phyloP scores from a whole-genome alignment of 2,329 filamentous ascomycete genomes.

The Ascochyta clinopodiicola region DNA sequence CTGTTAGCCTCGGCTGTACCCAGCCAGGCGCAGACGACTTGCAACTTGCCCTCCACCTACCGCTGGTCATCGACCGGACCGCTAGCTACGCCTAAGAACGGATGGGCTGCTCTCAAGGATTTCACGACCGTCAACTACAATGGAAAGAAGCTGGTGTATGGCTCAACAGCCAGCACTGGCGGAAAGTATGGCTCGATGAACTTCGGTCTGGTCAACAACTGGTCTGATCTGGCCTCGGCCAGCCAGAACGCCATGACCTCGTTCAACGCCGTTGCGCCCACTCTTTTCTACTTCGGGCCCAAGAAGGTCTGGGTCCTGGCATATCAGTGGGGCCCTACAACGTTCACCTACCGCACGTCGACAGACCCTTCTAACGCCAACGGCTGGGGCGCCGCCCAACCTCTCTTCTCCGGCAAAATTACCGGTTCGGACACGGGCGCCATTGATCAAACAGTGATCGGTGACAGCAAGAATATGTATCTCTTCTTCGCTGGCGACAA shows the following conservation, averaged over 20 bases:
- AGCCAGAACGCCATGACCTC: conserved; percentile 60
- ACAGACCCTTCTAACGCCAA: conserved; percentile 64
- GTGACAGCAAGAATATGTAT: conserved; percentile 67
- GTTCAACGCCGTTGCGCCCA: conserved; percentile 61
- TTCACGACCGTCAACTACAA: conserved; percentile 65
- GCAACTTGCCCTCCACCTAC: conserved; percentile 62
- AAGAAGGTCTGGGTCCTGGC: conserved; percentile 69
- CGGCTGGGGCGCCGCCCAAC: conserved; percentile 61
- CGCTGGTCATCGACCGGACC: conserved; percentile 61
- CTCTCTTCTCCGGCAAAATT: conserved; percentile 65
- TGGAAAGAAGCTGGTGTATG: conserved; percentile 67
- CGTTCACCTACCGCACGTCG: conserved; percentile 68
- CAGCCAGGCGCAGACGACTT: conserved; percentile 40
- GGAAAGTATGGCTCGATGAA: conserved; percentile 64
- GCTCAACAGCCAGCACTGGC: conserved; percentile 54
- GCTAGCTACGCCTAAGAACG: conserved; percentile 60
- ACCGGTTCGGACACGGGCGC: conserved; percentile 58
- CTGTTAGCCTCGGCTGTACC: conserved; percentile 9
- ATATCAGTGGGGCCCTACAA: conserved; percentile 67
- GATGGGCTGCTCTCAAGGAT: conserved; percentile 68
- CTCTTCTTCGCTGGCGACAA: conserved; percentile 73
- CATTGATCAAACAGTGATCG: conserved; percentile 71
- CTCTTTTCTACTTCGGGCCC: conserved; percentile 67
- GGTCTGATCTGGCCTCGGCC: conserved; percentile 58
- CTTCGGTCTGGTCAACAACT: conserved; percentile 63